phyloP scores from a whole-genome alignment of 768 basidiomycete species.

The Hemileccinum rubropunctum region DNA sequence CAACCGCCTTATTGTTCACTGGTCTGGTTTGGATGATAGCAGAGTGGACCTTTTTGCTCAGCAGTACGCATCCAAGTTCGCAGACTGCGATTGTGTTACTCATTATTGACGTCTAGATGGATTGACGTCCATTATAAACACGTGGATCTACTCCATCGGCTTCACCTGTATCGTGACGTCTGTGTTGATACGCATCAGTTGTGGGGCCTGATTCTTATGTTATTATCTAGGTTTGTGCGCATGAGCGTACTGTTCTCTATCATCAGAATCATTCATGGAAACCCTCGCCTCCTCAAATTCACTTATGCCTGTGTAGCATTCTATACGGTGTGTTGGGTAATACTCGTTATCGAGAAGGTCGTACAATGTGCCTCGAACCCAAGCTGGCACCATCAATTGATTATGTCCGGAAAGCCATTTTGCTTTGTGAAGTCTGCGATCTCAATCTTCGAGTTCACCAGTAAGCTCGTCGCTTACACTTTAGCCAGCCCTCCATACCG shows the following conservation, averaged over 20 bases:
- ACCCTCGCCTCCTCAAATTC: conserved; percentile 3
- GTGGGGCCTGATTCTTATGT: not conserved
- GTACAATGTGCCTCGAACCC: conserved; percentile 6
- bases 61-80: not conserved
- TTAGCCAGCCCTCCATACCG: not conserved
- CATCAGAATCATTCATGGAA: conserved; percentile 11
- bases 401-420: conserved; percentile 6
- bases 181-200: not conserved
- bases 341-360: conserved; percentile 7
- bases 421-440: conserved; percentile 3
- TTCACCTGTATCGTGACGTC: conserved; percentile 11
- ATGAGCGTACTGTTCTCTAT: conserved; percentile 22
- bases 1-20: conserved; percentile 6
- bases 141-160: conserved; percentile 11
- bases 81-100: not conserved
- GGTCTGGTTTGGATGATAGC: conserved; percentile 11
- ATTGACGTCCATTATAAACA: conserved; percentile 3
- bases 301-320: conserved; percentile 8
- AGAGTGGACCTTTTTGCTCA: conserved; percentile 8
- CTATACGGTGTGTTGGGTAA: conserved; percentile 4
- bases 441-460: conserved; percentile 13
- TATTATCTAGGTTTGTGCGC: conserved; percentile 10
- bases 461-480: conserved; percentile 3
- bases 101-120: conserved; percentile 2
- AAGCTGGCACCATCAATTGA: conserved; percentile 5